These are phyloP conservation scores for Komagataella pseudopastoris DNA, from an alignment of 805 yeast genomes.

Conservation along the genomic window DNA sequence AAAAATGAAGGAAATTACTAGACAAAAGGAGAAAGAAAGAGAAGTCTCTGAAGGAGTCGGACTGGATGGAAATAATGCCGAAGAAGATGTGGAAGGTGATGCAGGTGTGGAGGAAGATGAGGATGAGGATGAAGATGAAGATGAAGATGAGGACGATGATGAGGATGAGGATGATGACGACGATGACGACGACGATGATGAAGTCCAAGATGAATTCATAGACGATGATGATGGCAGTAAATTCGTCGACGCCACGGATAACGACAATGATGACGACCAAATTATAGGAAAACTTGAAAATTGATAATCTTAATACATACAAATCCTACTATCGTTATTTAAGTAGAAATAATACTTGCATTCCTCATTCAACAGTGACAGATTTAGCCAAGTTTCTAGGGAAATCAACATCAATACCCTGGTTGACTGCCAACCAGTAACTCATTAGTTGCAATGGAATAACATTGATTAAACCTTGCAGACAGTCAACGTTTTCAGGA, in stretches of 20 bases:
- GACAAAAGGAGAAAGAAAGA: conserved; percentile 37
- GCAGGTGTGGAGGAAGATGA: conserved; percentile 38
- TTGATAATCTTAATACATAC: not conserved
- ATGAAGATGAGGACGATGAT: conserved; percentile 31
- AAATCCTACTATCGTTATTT: not conserved
- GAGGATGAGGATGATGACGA: conserved; percentile 32
- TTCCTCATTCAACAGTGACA: conserved; percentile 78
- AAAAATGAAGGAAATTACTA: conserved; percentile 44
- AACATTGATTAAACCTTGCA: conserved; percentile 91
- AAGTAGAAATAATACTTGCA: not conserved
- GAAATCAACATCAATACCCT: conserved; percentile 95
- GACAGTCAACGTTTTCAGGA: conserved; percentile 92
- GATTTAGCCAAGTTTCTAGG: conserved; percentile 98
- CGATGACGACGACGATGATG: conserved; percentile 24
- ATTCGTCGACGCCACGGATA: not conserved
- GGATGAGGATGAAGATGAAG: conserved; percentile 23
- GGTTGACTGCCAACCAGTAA: conserved; percentile 90
- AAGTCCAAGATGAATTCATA: conserved; percentile 24
- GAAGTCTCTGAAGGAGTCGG: conserved; percentile 23
- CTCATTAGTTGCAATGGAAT: conserved; percentile 92
- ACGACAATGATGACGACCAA: not conserved
- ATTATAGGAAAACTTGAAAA: not conserved
- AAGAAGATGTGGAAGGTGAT: conserved; percentile 22
- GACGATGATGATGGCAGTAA: conserved; percentile 16
- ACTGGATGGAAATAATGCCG: conserved; percentile 13